A percentile compares a stretch with the other conserved stretches of the same genome.
Evolutionary conservation across 1,284 basidiomycete species (phyloP).

Genomic region (Ceratobasidium sp.): DNA sequence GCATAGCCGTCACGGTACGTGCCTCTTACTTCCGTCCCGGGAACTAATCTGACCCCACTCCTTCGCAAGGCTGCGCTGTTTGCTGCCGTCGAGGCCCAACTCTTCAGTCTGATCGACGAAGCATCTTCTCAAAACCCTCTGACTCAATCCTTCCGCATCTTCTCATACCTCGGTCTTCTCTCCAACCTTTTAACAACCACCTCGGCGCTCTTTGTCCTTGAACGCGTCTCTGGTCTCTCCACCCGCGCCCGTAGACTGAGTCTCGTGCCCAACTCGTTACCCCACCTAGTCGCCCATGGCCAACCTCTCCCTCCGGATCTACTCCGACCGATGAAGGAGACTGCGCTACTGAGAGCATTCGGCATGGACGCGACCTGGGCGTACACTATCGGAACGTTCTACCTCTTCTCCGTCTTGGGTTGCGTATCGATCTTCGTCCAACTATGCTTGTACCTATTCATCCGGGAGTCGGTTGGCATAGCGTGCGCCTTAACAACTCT

Average conservation of each 20-base stretch:
- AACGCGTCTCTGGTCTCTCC: constrained; percentile 39
- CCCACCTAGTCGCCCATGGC: constrained; percentile 26
- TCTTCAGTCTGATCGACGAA: constrained; percentile 36
- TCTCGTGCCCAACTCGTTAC: constrained; percentile 32
- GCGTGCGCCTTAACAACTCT: constrained; percentile 17
- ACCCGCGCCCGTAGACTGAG: constrained; percentile 34
- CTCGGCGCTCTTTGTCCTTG: constrained; percentile 42
- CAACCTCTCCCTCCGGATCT: constrained; percentile 33
- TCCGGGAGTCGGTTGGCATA: constrained; percentile 32
- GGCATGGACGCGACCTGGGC: constrained; percentile 43
- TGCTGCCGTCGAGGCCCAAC: constrained; percentile 41
- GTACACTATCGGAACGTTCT: constrained; percentile 41
- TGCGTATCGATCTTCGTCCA: constrained; percentile 40
- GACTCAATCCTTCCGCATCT: constrained; percentile 33
- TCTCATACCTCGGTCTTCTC: constrained; percentile 36
- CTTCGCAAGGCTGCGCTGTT: constrained; percentile 25
- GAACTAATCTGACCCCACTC: constrained; percentile 1
- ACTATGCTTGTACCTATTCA: constrained; percentile 34
- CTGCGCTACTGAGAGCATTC: constrained; percentile 30
- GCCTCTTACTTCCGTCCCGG: neutral
- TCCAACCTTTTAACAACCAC: constrained; percentile 40
- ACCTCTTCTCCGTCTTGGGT: constrained; percentile 30
- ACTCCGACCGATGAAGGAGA: constrained; percentile 30
- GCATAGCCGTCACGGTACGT: constrained; percentile 36
- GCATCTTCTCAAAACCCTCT: neutral